A percentile compares a stretch with the other conserved stretches of the same genome.
These are phyloP conservation scores for Trifolium pratense DNA, from an alignment of 306 rosid genomes.

Conservation along the genomic window DNA sequence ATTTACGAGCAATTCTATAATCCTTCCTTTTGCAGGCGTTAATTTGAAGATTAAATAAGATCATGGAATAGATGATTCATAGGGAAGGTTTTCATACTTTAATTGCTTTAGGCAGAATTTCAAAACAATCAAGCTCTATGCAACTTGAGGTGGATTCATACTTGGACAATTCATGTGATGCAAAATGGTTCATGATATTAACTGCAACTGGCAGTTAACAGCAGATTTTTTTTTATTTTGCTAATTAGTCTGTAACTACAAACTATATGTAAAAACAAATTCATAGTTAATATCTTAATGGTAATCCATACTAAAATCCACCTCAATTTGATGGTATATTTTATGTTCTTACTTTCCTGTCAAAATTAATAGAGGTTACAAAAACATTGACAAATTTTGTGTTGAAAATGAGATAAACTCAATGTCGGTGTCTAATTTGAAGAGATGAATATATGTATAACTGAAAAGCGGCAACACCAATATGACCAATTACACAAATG, in stretches of 20 bases:
- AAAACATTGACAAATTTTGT: not conserved
- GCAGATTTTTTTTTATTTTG: too few species aligned
- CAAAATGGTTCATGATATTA: not conserved
- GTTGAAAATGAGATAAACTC: not conserved
- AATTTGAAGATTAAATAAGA: not conserved
- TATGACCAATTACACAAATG: too few species aligned
- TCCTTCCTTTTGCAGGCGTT: not conserved
- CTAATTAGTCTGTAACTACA: too few species aligned
- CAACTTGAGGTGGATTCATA: not conserved
- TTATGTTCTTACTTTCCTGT: not conserved
- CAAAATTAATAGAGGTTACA: conserved; percentile 10
- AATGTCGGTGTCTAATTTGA: not conserved
- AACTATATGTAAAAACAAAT: too few species aligned
- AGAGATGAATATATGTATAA: not conserved
- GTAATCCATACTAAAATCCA: not conserved
- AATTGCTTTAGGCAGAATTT: not conserved
- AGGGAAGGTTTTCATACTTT: too few species aligned
- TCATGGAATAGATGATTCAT: not conserved
- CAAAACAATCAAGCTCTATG: not conserved
- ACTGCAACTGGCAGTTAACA: not conserved
- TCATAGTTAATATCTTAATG: too few species aligned
- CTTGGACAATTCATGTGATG: not conserved
- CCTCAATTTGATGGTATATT: conserved; percentile 1
- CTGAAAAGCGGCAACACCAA: too few species aligned
- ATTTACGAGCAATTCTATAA: not conserved